Evolutionary conservation across 148 eudicot species (phyloP).

Genomic region (Rhododendron ferrugineum): DNA sequence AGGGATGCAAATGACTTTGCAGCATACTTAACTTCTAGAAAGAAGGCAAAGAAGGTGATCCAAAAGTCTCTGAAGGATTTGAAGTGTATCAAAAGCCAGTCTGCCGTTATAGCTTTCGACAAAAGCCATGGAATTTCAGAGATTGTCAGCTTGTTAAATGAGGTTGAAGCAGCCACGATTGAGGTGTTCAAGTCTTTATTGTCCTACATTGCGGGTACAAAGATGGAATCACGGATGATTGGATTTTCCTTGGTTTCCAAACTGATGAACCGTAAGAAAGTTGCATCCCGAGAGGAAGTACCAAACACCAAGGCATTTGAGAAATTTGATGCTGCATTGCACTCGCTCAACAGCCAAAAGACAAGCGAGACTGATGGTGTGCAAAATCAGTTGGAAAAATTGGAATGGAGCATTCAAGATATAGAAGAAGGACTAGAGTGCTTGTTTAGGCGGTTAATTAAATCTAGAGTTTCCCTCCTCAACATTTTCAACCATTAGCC

Average conservation of each 20-base stretch:
- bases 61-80: constrained; percentile 30
- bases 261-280: no score
- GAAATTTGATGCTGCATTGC: constrained; percentile 8
- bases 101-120: not conserved
- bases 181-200: constrained; percentile 16
- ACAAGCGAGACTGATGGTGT: not conserved
- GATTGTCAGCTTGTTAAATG: constrained; percentile 9
- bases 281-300: no score
- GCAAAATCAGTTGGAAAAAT: constrained; percentile 9
- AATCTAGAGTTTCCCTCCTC: constrained; percentile 25
- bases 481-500: constrained; percentile 20
- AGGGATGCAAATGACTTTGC: constrained; percentile 21
- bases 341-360: constrained; percentile 9
- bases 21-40: constrained; percentile 26
- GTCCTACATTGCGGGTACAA: constrained; percentile 9
- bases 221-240: not conserved
- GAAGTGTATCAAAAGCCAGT: constrained; percentile 13
- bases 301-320: not conserved
- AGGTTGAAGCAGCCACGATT: constrained; percentile 20
- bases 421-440: constrained; percentile 20
- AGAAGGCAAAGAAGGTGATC: constrained; percentile 23
- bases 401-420: constrained; percentile 14
- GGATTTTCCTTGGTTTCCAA: not conserved
- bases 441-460: constrained; percentile 23
- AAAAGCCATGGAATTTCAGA: not conserved